A percentile compares a stretch with the other conserved stretches of the same genome.
Conservation (phyloP, 176 grass and related monocot species). For the Elaeis guineensis region DNA sequence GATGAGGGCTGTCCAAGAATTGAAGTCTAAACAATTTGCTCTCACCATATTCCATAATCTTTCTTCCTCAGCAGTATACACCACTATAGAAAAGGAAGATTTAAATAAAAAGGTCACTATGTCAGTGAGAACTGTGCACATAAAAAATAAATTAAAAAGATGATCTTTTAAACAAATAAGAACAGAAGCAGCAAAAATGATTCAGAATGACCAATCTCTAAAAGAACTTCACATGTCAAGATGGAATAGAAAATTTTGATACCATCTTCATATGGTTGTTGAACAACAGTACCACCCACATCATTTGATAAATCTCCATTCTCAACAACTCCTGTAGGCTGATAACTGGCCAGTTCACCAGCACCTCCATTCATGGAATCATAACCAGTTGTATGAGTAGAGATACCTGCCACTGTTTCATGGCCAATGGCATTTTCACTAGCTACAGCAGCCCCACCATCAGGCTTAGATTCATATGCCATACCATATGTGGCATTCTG, state of each 20-base stretch:
- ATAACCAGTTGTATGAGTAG: conserved; percentile 28
- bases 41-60: conserved; percentile 76
- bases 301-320: conserved; percentile 37
- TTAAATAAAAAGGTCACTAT: background rate
- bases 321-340: conserved; percentile 40
- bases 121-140: too few relatives aligned
- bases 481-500: conserved; percentile 2
- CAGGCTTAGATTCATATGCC: background rate
- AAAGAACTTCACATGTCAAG: background rate
- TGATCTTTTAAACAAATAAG: too few relatives aligned
- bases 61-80: conserved; percentile 76
- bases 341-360: conserved; percentile 35
- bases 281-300: conserved; percentile 25
- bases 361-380: conserved; percentile 43
- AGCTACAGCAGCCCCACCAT: background rate
- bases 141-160: too few relatives aligned
- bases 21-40: conserved; percentile 65
- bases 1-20: conserved; percentile 85
- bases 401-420: conserved; percentile 16
- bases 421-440: background rate
- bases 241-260: conserved; percentile 1
- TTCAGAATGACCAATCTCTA: too few relatives aligned
- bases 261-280: conserved; percentile 75
- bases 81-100: conserved; percentile 25
- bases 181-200: too few relatives aligned